A percentile compares a stretch with the other conserved stretches of the same genome.
Conservation (phyloP, 352 stramenopile genomes). For the Pythium sp. region DNA sequence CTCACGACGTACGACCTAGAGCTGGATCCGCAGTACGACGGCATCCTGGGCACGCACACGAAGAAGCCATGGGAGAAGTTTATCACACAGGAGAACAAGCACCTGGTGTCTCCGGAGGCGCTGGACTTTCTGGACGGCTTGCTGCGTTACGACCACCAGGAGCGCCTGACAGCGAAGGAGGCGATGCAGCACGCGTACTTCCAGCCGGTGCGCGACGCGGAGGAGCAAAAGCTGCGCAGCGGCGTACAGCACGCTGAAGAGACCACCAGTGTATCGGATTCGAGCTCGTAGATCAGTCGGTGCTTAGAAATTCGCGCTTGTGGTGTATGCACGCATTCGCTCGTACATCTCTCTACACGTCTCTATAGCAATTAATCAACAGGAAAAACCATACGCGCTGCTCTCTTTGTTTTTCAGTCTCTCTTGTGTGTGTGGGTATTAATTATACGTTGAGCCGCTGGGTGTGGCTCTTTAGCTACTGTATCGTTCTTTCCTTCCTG, state of each 20-base stretch:
- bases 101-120: conserved; percentile 79
- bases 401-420: not conserved
- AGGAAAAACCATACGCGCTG: not conserved
- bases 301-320: not conserved
- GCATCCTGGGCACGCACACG: too few relatives aligned
- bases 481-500: too few relatives aligned
- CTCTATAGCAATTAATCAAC: conserved; percentile 2
- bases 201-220: conserved; percentile 86
- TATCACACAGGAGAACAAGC: not conserved
- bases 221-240: conserved; percentile 67
- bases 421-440: too few relatives aligned
- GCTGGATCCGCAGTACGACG: too few relatives aligned
- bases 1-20: too few relatives aligned
- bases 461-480: too few relatives aligned
- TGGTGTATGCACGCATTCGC: not conserved
- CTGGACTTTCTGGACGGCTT: conserved; percentile 93
- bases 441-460: too few relatives aligned
- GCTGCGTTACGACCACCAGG: conserved; percentile 94
- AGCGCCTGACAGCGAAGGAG: conserved; percentile 97
- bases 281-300: conserved; percentile 45
- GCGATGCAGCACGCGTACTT: conserved; percentile 99
- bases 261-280: conserved; percentile 75
- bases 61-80: too few relatives aligned
- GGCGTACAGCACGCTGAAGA: conserved; percentile 54
- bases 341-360: not conserved